Evolutionary conservation across 352 stramenopile species (phyloP), one percentile per base, ranked within the genome.

Genomic region (Pythium utonaiense): DNA sequence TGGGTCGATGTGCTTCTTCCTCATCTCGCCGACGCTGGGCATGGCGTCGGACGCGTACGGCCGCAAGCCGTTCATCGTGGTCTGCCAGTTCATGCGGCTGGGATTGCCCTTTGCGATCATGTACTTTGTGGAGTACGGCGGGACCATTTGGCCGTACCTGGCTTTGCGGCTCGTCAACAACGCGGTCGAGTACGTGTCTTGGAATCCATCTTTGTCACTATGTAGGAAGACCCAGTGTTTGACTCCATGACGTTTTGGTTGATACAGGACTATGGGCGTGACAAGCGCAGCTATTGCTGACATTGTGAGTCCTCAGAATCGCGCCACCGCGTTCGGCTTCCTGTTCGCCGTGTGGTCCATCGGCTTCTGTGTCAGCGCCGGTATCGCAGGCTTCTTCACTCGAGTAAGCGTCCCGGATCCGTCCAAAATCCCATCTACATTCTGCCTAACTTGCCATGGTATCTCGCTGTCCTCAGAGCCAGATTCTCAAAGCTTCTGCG

Each of bases 11-110:
- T 71, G 75, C 31, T 77, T 88, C 50, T 85, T 93, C 52, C 66
- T 93, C 44, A 47, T 91, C 34, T 85, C 84, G 33, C 78, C 84
- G n/a, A 79, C 89, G 33, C 66, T 93, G 5, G 84, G 84, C 2
- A 82, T 91, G 61, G 75, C 74, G n/a, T 93, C 84, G 0, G 84
- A 93, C 59, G 62, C 73, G 1, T 82, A 87, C 62, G 84, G 84
- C n/a, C 78, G 84, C 42, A 91, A 93, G 82, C 69, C 82, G 10
- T 91, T 93, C 60, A 52, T 93, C 3, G 75, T 91, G n/a, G 41
- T 81, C 6, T 88, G 74, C 33, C 83, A 92, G 57, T 53, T 87
- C 7, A 50, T 82, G 42, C 78, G 79, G 9, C 54, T 90, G 33
- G 77, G 75, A 9, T 72, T 78, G 12, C 84, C 81, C 17, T 87